Percentiles rank a stretch among this genome's conserved stretches.
phyloP scores from a whole-genome alignment of 495 filamentous ascomycete genomes.

The Xylaria intraflava region DNA sequence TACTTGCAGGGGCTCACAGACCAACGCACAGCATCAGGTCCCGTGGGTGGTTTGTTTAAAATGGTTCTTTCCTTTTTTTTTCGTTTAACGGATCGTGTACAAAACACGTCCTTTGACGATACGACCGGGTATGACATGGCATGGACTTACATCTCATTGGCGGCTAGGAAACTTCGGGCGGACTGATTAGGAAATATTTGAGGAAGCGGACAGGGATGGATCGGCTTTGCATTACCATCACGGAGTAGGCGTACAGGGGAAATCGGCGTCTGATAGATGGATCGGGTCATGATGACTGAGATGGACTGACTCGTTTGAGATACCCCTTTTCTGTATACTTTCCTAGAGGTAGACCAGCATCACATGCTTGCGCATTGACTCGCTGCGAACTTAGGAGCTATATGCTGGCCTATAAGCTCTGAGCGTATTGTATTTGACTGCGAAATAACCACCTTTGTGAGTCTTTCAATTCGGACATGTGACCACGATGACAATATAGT shows the following conservation, averaged over 20 bases:
- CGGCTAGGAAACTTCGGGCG: not conserved
- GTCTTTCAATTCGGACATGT: too few relatives aligned
- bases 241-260: slow-evolving; percentile 9
- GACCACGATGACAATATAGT: too few relatives aligned
- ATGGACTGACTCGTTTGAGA: slow-evolving; percentile 12
- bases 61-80: slow-evolving; percentile 1
- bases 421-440: too few relatives aligned
- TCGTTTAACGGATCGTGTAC: not conserved
- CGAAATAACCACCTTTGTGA: too few relatives aligned
- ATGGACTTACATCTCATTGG: slow-evolving; percentile 5
- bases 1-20: not conserved
- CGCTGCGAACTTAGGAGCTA: not conserved
- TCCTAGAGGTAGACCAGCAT: slow-evolving; percentile 3
- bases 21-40: not conserved
- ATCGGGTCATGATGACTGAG: slow-evolving; percentile 1
- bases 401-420: not conserved
- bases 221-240: slow-evolving; percentile 5
- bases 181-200: slow-evolving; percentile 13
- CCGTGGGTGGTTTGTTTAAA: not conserved
- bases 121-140: not conserved
- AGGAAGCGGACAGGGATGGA: slow-evolving; percentile 3
- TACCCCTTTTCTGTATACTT: slow-evolving; percentile 8
- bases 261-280: slow-evolving; percentile 11
- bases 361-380: not conserved
- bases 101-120: not conserved